phyloP scores from a whole-genome alignment of 2,329 filamentous ascomycete species.

The Orbilia javanica region DNA sequence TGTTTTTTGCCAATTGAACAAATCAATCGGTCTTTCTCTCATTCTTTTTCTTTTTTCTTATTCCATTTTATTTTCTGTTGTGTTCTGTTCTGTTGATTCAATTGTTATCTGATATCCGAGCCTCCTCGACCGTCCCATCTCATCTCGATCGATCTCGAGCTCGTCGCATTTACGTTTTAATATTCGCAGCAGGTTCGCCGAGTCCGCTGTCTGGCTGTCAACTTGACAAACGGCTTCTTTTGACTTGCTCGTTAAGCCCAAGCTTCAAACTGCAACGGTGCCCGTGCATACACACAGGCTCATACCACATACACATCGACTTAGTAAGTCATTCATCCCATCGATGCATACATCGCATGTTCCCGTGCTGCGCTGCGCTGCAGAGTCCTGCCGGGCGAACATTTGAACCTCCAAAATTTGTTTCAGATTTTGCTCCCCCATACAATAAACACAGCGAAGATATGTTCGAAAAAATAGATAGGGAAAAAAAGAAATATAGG shows the following conservation, averaged over 20 bases:
- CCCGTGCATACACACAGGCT: not conserved
- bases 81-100: not conserved
- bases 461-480: too few relatives aligned
- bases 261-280: not conserved
- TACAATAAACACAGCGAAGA: too few relatives aligned
- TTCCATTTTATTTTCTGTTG: not conserved
- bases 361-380: not conserved
- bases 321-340: not conserved
- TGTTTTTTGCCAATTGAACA: not conserved
- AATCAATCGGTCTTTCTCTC: not conserved
- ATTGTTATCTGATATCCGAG: not conserved
- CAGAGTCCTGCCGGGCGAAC: too few relatives aligned
- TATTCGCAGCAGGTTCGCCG: not conserved
- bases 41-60: not conserved
- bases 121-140: not conserved
- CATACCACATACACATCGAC: not conserved
- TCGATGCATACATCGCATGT: conserved; percentile 26
- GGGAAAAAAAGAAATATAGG: too few relatives aligned
- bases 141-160: not conserved
- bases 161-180: not conserved
- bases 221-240: not conserved
- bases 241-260: conserved; percentile 4
- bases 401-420: not conserved
- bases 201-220: not conserved
- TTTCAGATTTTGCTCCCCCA: conserved; percentile 3